Percentiles rank a stretch among this genome's conserved stretches.
These are phyloP conservation scores for Lactarius hengduanensis DNA, from an alignment of 768 basidiomycete species.

Conservation along the genomic window DNA sequence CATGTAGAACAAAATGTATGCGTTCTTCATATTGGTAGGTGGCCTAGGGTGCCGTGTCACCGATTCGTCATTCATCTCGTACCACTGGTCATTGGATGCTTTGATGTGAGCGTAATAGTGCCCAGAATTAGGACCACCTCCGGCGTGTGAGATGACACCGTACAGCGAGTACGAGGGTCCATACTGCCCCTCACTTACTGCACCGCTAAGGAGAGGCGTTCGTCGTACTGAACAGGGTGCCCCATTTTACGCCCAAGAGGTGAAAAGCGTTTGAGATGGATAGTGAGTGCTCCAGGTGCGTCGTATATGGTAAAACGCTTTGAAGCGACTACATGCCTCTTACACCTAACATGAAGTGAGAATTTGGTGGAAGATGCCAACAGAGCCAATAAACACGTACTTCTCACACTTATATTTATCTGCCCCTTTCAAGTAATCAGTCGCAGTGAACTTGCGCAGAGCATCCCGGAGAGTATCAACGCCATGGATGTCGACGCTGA, in stretches of 20 bases:
- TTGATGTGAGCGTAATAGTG: constrained; percentile 92
- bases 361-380: constrained; percentile 2
- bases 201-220: constrained; percentile 65
- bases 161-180: constrained; percentile 84
- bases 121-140: constrained; percentile 89
- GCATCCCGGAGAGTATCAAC: constrained; percentile 64
- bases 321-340: constrained; percentile 83
- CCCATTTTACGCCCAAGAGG: constrained; percentile 86
- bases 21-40: constrained; percentile 68
- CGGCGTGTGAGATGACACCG: constrained; percentile 91
- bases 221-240: constrained; percentile 74
- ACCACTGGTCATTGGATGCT: constrained; percentile 69
- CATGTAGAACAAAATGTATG: constrained; percentile 93
- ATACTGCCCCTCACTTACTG: constrained; percentile 80
- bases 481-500: constrained; percentile 85
- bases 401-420: constrained; percentile 99
- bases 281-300: constrained; percentile 82
- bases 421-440: constrained; percentile 81
- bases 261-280: constrained; percentile 95
- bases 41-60: constrained; percentile 46
- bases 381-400: constrained; percentile 46
- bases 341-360: constrained; percentile 60
- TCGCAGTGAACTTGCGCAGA: constrained; percentile 72
- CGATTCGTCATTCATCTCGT: constrained; percentile 91
- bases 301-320: constrained; percentile 89